Conservation (phyloP, 73 alveolate species). For the Paraurostyla sp. region DNA sequence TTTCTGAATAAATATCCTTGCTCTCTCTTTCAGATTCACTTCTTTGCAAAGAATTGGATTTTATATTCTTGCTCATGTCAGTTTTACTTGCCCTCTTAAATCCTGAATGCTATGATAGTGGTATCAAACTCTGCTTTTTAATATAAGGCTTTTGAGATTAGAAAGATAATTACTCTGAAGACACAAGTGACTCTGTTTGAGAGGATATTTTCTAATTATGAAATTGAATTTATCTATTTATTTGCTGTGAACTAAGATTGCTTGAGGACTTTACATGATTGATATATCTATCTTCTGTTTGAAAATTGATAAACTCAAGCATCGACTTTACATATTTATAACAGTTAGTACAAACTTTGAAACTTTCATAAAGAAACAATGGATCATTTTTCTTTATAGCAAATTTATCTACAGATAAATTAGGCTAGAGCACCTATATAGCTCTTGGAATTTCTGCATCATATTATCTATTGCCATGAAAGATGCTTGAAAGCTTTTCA, state of each 20-base stretch:
- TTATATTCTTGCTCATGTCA: too few species aligned
- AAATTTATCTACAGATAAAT: not conserved
- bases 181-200: not conserved
- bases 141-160: not conserved
- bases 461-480: not conserved
- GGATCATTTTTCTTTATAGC: not conserved
- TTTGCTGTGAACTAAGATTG: not conserved
- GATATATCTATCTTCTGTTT: not conserved
- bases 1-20: too few species aligned
- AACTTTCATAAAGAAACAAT: slow-evolving; percentile 22
- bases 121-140: not conserved
- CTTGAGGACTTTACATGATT: not conserved
- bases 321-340: not conserved
- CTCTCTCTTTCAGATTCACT: too few species aligned
- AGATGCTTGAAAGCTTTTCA: not conserved
- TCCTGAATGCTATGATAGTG: not conserved
- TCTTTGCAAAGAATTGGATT: too few species aligned
- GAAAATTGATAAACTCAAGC: slow-evolving; percentile 1
- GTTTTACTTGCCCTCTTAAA: too few species aligned
- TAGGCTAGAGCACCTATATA: not conserved
- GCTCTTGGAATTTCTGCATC: not conserved
- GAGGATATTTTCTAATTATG: not conserved
- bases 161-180: not conserved
- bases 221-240: not conserved
- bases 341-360: slow-evolving; percentile 3